Evolutionary conservation across 1,284 basidiomycete genomes (phyloP), one percentile per base, ranked within the genome.

Genomic region (Singerocomus rubriflavus): DNA sequence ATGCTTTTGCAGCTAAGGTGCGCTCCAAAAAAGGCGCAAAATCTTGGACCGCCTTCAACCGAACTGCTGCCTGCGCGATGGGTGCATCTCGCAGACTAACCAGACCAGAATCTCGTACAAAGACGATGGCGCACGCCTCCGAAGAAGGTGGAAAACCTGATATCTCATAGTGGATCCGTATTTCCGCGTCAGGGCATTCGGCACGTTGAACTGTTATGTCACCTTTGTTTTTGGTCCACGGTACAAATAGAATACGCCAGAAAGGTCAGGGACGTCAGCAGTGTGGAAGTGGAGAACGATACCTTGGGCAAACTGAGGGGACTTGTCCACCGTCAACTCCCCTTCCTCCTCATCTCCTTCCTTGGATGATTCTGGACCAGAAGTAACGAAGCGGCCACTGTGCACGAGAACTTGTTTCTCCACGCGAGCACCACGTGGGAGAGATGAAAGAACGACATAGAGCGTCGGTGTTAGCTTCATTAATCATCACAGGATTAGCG

Each of bases 381-480:
- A 55, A 8, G 73, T 48, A n/a, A 65, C 53, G 51, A 74, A 77
- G 38, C 76, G 75, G 2, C 86, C 85, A 0, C 84, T 87, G 59
- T 89, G 87, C 14, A 81, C 61, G 5, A 87, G 57, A 1, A 84
- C 79, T 61, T 90, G 88, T 57, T 87, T 88, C 64, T 91, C 88
- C 12, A 89, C 61, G 32, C 80, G 65, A 1, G 92, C 93, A 44
- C 76, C 79, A 59, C 87, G 90, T 0, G 94, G 94, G 11, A 98
- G 72, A 42, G 81, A 77, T 39, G 81, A 78, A 1, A 93, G 84
- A 9, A 78, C 79, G 0, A 87, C 69, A 59, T 90, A 88, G 8
- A 93, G 62, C 0, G 81, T 78, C 4, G 88, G 84, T 2, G 56
- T 59, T 32, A 45, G 27, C 64, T 67, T 46, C 27, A 37, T 43